Evolutionary conservation across 1,284 basidiomycete species (phyloP).

Genomic region (Fomitopsis pinicola): DNA sequence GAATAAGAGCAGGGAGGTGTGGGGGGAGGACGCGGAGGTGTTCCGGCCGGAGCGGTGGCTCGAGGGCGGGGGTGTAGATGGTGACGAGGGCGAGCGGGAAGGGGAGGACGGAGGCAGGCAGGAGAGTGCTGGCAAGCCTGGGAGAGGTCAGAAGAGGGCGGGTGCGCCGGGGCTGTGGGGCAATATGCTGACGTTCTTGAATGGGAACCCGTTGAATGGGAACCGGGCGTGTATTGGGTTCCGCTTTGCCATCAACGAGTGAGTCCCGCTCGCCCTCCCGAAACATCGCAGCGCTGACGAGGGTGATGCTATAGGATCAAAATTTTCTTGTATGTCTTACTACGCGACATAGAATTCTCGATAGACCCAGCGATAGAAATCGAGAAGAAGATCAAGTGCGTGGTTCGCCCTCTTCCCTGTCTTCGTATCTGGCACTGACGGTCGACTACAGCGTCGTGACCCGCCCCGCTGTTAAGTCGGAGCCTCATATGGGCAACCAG

Average conservation of each 20-base stretch:
- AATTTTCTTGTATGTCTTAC: constrained; percentile 52
- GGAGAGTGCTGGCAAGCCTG: constrained; percentile 20
- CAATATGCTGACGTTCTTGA: constrained; percentile 63
- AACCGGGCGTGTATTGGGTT: constrained; percentile 71
- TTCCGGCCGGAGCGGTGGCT: constrained; percentile 67
- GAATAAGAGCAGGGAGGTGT: constrained; percentile 56
- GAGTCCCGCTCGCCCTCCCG: constrained; percentile 25
- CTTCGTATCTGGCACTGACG: constrained; percentile 5
- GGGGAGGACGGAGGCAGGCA: constrained; percentile 16
- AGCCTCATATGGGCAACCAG: constrained; percentile 45
- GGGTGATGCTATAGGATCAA: constrained; percentile 42
- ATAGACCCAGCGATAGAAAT: constrained; percentile 49
- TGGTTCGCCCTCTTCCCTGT: constrained; percentile 11
- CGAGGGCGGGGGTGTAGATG: constrained; percentile 14
- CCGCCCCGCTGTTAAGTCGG: constrained; percentile 49
- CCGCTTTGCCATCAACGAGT: constrained; percentile 69
- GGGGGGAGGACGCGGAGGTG: constrained; percentile 63
- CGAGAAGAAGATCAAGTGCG: constrained; percentile 63
- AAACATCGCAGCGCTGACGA: background rate
- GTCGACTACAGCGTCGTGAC: constrained; percentile 43
- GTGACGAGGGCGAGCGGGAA: constrained; percentile 22
- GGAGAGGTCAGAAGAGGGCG: constrained; percentile 15
- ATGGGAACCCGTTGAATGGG: constrained; percentile 46
- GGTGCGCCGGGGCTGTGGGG: constrained; percentile 59
- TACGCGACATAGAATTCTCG: constrained; percentile 53